Percentiles rank a stretch among this genome's conserved stretches.
phyloP scores from a whole-genome alignment of 2,329 filamentous ascomycete genomes.

The Chaetomium globosum region DNA sequence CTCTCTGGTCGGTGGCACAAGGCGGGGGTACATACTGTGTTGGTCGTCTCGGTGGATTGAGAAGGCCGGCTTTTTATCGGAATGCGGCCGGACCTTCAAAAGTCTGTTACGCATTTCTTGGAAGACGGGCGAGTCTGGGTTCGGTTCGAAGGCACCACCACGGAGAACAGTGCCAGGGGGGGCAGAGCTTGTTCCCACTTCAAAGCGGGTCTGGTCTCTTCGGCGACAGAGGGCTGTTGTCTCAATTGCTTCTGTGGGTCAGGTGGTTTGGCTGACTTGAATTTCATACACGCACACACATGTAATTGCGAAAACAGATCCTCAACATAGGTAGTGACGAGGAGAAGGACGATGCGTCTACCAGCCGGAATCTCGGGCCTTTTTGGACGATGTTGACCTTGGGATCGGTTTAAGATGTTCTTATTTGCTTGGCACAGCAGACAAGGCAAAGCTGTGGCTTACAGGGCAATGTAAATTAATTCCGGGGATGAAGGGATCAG shows the following conservation, averaged over 20 bases:
- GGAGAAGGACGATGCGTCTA: not conserved
- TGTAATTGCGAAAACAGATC: not conserved
- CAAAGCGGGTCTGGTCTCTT: conserved; percentile 22
- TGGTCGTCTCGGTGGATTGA: conserved; percentile 37
- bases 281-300: not conserved
- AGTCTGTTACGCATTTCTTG: conserved; percentile 40
- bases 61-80: conserved; percentile 34
- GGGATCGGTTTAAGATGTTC: conserved; percentile 22
- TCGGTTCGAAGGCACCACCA: conserved; percentile 19
- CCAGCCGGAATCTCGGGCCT: too few relatives aligned
- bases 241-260: conserved; percentile 20
- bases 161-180: conserved; percentile 16
- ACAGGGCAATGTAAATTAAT: conserved; percentile 11
- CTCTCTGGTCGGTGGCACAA: conserved; percentile 8
- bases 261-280: not conserved
- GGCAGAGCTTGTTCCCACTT: conserved; percentile 27
- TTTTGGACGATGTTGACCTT: not conserved
- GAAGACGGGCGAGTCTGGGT: conserved; percentile 6
- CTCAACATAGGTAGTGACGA: not conserved
- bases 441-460: conserved; percentile 1
- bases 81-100: conserved; percentile 36
- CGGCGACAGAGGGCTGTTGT: conserved; percentile 10
- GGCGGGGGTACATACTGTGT: conserved; percentile 32
- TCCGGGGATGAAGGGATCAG: conserved; percentile 6
- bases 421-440: conserved; percentile 27